Evolutionary conservation across 805 yeast species (phyloP), one percentile per base, ranked within the genome.

Genomic region (Saccharomycopsis fibuligera): DNA sequence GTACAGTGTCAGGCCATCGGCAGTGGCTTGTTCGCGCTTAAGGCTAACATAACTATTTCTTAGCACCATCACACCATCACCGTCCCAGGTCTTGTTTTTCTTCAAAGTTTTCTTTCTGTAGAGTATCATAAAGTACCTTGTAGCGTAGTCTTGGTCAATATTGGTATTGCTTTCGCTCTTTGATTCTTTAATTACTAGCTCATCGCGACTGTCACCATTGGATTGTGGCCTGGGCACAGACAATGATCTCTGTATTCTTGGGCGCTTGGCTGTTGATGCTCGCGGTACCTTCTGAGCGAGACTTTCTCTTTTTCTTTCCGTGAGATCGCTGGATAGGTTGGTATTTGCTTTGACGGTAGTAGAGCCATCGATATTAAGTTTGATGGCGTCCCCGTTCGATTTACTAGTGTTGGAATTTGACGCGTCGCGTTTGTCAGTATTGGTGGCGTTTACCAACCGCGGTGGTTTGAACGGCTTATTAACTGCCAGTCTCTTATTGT

Each of bases 31-130:
- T 21, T 16, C 29, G 38, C 22, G n/a, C 42, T 30, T 35, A 52
- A 47, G 10, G 51, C 53, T 30, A 40, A 51, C 35, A 54, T 41
- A 56, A 60, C 46, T 56, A 58, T 43, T 57, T 60, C 10, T 51
- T 57, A 44, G 59, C 59, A 21, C 57, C 56, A 1, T 57, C 30
- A 67, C 64, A 0, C 96, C 98, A 66, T 93, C 98, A 2, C 95
- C 96, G 48, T 87, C 95, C 99, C 99, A 93, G 0, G 88, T 81
- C 61, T 90, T 90, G 62, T 89, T 80, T 69, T 91, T 88, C 65
- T 85, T 87, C 29, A 67, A 71, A 0, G 91, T 70, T 37, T 72
- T 71, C 62, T 87, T 88, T 30, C 99, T 68, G 74, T 83, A 85
- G 55, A 86, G 73, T 4, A 79, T 77, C 12, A 57, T 55, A 42